Percentiles rank a stretch among this genome's conserved stretches.
Conservation (phyloP, 768 basidiomycete species). For the Russula sp. region DNA sequence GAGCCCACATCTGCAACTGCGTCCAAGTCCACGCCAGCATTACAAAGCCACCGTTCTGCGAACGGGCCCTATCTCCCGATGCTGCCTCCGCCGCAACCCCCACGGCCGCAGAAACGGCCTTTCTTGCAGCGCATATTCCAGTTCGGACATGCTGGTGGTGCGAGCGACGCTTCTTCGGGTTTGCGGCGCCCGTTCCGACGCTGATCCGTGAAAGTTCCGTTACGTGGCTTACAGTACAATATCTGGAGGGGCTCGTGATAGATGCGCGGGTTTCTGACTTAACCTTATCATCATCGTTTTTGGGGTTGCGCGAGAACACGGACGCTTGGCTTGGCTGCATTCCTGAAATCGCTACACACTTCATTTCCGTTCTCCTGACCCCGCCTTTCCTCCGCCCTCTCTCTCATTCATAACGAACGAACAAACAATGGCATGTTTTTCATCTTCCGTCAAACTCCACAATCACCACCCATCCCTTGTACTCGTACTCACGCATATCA, state of each 20-base stretch:
- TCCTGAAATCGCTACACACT: constrained; percentile 6
- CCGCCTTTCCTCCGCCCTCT: constrained; percentile 4
- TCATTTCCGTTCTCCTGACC: constrained; percentile 14
- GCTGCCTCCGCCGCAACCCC: not conserved
- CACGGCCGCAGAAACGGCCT: constrained; percentile 20
- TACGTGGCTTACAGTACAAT: not conserved
- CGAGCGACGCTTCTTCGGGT: not conserved
- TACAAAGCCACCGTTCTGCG: constrained; percentile 10
- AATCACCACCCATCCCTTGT: not conserved
- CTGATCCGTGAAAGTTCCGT: not conserved
- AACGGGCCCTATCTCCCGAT: not conserved
- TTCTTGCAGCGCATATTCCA: constrained; percentile 22
- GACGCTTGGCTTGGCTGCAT: constrained; percentile 10
- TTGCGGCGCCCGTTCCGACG: constrained; percentile 11
- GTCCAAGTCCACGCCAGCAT: constrained; percentile 14
- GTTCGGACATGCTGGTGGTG: constrained; percentile 3
- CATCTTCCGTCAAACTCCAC: not conserved
- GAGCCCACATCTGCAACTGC: constrained; percentile 12
- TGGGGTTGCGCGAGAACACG: constrained; percentile 4
- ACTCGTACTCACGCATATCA: constrained; percentile 3
- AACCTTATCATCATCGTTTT: constrained; percentile 9
- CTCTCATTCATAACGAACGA: constrained; percentile 3
- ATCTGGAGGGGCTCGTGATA: constrained; percentile 1
- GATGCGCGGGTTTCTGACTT: constrained; percentile 2
- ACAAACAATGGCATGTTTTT: constrained; percentile 3